phyloP scores from a whole-genome alignment of 768 basidiomycete species.

The Termitomyces bulborhizus region DNA sequence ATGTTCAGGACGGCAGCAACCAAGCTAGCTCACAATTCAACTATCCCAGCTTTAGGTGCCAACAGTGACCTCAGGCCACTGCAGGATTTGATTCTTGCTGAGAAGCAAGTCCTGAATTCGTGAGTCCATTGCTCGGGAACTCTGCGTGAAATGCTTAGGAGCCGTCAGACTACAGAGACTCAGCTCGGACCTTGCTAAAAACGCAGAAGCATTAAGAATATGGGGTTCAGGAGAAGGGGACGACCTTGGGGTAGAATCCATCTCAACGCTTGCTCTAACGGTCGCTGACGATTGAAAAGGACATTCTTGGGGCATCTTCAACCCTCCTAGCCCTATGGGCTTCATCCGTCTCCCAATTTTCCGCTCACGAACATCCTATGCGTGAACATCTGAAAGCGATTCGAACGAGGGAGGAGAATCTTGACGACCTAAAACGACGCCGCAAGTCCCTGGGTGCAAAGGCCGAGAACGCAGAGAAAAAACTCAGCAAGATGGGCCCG shows the following conservation, averaged over 20 bases:
- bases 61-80: slow-evolving; percentile 78
- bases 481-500: slow-evolving; percentile 82
- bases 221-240: slow-evolving; percentile 84
- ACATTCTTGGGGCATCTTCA: slow-evolving; percentile 66
- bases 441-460: slow-evolving; percentile 59
- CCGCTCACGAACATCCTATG: slow-evolving; percentile 62
- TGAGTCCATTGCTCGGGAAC: slow-evolving; percentile 31
- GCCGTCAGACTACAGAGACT: slow-evolving; percentile 54
- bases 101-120: slow-evolving; percentile 78
- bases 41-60: slow-evolving; percentile 58
- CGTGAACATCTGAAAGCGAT: slow-evolving; percentile 77
- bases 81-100: slow-evolving; percentile 85
- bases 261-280: slow-evolving; percentile 1
- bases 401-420: slow-evolving; percentile 75
- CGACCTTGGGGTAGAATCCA: slow-evolving; percentile 60
- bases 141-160: background rate
- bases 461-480: slow-evolving; percentile 82
- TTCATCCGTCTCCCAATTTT: slow-evolving; percentile 60
- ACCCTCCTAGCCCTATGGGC: slow-evolving; percentile 64
- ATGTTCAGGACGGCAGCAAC: slow-evolving; percentile 80
- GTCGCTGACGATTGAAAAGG: slow-evolving; percentile 33
- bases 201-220: slow-evolving; percentile 61
- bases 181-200: slow-evolving; percentile 57
- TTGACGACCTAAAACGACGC: slow-evolving; percentile 71
- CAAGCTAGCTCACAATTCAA: slow-evolving; percentile 86